Evolutionary conservation across 2,329 filamentous ascomycete genomes (phyloP).

Genomic region (Botrytis elliptica): DNA sequence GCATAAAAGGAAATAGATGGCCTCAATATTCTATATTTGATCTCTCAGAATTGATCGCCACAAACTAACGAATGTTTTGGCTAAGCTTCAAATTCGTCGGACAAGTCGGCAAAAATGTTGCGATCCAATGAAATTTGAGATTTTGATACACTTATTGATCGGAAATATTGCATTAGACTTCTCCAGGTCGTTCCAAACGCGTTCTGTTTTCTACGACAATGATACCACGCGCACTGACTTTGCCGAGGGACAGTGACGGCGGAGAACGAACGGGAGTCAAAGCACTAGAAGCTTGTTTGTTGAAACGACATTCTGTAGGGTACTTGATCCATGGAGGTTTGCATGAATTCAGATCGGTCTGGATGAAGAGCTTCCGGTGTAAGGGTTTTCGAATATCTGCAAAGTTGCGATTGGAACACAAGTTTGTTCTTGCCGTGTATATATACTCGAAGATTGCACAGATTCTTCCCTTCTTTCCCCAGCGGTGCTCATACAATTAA

Average conservation of each 20-base stretch:
- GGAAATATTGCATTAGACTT: not conserved
- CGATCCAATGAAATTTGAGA: not conserved
- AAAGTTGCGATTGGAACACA: conserved; percentile 9
- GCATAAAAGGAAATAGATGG: not conserved
- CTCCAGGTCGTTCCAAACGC: conserved; percentile 3
- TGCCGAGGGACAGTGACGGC: not conserved
- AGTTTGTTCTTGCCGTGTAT: not conserved
- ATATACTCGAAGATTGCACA: not conserved
- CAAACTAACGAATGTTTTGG: not conserved
- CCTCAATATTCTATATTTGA: not conserved
- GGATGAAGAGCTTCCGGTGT: not conserved
- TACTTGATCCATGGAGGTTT: not conserved
- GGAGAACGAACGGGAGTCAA: not conserved
- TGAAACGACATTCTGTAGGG: not conserved
- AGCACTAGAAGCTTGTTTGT: conserved; percentile 5
- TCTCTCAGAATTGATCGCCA: not conserved
- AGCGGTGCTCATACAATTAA: conserved; percentile 1
- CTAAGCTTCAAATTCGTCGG: not conserved
- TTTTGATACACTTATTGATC: not conserved
- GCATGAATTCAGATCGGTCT: not conserved
- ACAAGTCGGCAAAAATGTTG: not conserved
- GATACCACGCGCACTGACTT: conserved; percentile 7
- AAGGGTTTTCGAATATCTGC: not conserved
- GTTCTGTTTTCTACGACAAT: not conserved
- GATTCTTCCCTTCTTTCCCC: not conserved